A percentile compares a stretch with the other conserved stretches of the same genome.
Evolutionary conservation across 306 rosid species (phyloP).

Genomic region (Dryas alaskensis): DNA sequence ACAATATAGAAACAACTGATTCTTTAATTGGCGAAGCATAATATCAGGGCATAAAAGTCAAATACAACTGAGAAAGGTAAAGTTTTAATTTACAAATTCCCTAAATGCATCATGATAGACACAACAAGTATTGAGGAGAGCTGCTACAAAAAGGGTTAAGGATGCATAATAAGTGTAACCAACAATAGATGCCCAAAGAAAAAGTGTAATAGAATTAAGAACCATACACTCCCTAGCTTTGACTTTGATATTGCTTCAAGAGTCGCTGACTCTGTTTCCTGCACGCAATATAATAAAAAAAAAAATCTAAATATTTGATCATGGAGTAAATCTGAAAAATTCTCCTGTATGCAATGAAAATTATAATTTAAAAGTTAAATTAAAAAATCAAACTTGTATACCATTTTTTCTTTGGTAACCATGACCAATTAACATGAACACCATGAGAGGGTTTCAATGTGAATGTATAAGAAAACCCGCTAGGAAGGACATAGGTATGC

Average conservation of each 20-base stretch:
- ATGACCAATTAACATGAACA: neutral
- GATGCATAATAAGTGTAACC: constrained; percentile 6
- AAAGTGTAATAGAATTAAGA: constrained; percentile 22
- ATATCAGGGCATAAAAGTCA: neutral
- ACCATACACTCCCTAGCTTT: constrained; percentile 76
- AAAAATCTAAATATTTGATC: constrained; percentile 7
- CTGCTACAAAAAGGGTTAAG: neutral
- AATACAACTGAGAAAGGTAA: neutral
- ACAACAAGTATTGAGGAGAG: neutral
- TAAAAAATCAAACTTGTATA: neutral
- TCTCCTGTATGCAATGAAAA: constrained; percentile 1
- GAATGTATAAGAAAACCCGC: neutral
- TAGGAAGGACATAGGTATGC: neutral
- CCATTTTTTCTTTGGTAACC: neutral
- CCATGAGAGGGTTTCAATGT: neutral
- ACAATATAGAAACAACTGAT: neutral
- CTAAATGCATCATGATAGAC: neutral
- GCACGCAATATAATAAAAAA: constrained; percentile 27
- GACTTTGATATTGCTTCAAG: constrained; percentile 95
- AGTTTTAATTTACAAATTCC: neutral
- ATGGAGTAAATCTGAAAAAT: neutral
- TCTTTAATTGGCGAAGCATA: neutral
- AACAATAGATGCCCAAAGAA: neutral
- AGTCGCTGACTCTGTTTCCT: constrained; percentile 93
- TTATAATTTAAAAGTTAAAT: neutral